Conservation (phyloP, 2,329 filamentous ascomycete species). For the Colletotrichum sp. region DNA sequence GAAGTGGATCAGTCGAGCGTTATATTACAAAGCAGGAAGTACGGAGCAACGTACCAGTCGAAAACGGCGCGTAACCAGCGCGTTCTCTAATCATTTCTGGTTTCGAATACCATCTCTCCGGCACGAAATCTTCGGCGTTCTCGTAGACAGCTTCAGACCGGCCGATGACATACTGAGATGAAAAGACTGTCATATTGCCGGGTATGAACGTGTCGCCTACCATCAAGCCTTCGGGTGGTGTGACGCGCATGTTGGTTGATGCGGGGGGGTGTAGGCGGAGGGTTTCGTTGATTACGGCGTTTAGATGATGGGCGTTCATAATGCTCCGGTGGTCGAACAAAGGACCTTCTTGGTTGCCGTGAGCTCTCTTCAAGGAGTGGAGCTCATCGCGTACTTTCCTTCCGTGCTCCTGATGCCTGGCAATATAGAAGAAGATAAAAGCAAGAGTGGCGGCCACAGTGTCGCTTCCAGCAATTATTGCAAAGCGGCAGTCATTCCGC, state of each 20-base stretch:
- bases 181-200: background rate
- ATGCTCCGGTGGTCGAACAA: background rate
- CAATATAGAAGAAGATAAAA: background rate
- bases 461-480: background rate
- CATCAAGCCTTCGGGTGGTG: background rate
- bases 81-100: background rate
- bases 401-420: background rate
- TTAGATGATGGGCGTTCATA: background rate
- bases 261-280: background rate
- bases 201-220: background rate
- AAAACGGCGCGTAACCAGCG: background rate
- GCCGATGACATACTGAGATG: background rate
- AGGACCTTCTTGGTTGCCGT: background rate
- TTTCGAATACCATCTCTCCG: background rate
- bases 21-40: background rate
- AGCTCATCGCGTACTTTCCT: background rate
- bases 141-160: background rate
- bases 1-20: background rate
- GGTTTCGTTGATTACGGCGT: background rate
- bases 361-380: background rate
- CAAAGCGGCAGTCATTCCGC: background rate
- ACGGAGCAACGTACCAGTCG: background rate
- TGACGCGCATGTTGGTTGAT: background rate
- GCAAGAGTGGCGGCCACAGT: background rate
- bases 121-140: background rate